phyloP scores from a whole-genome alignment of 2,329 filamentous ascomycete species.

The Penicillium sp. region DNA sequence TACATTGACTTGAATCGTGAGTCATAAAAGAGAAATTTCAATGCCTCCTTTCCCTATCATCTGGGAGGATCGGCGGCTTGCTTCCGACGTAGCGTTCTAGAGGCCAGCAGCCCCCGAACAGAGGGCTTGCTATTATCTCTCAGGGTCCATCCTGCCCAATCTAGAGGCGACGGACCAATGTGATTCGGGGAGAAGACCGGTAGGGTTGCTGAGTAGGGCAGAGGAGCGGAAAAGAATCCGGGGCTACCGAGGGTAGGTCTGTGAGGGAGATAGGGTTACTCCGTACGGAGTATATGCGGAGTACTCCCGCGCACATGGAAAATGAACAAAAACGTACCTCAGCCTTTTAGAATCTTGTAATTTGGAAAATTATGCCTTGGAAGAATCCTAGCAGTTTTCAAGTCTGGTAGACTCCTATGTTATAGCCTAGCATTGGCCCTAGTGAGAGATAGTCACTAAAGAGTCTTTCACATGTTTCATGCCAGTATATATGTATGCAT shows the following conservation, averaged over 20 bases:
- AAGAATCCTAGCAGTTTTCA: not conserved
- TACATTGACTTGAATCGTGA: slow-evolving; percentile 12
- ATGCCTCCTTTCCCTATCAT: not conserved
- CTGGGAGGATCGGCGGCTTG: slow-evolving; percentile 3
- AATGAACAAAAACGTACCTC: not conserved
- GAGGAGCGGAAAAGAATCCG: slow-evolving; percentile 27
- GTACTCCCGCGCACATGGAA: not conserved
- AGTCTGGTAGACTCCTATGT: too few species aligned
- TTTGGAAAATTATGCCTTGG: not conserved
- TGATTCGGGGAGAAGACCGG: slow-evolving; percentile 17
- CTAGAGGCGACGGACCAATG: not conserved
- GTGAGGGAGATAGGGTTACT: not conserved
- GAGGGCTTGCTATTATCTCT: slow-evolving; percentile 2
- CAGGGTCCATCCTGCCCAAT: slow-evolving; percentile 4
- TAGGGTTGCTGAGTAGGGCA: slow-evolving; percentile 8
- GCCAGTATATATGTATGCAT: not conserved
- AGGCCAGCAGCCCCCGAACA: not conserved
- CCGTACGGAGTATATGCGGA: not conserved
- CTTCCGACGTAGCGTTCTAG: not conserved
- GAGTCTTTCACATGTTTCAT: not conserved
- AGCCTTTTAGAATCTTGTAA: not conserved
- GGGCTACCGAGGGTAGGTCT: not conserved
- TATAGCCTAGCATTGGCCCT: not conserved
- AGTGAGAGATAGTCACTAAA: not conserved
- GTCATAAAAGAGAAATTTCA: slow-evolving; percentile 12